phyloP scores from a whole-genome alignment of 2,329 filamentous ascomycete genomes.

The Fusarium decemcellulare region DNA sequence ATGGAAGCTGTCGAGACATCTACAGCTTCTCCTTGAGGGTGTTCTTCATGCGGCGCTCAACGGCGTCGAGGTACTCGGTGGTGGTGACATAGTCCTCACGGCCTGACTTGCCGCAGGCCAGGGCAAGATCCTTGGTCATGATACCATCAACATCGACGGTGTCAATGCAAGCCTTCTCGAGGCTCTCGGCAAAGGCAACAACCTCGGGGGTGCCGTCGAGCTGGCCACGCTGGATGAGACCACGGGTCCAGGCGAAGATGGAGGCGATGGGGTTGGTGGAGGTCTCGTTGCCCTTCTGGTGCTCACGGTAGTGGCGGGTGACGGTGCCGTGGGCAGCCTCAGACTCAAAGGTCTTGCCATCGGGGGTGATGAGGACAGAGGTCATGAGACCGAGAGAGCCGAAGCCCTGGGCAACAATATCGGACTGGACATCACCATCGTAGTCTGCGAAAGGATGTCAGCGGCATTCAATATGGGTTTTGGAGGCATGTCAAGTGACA shows the following conservation, averaged over 20 bases:
- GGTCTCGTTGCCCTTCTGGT: slow-evolving; percentile 97
- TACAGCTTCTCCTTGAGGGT: slow-evolving; percentile 85
- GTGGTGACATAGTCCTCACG: slow-evolving; percentile 92
- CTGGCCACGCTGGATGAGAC: slow-evolving; percentile 91
- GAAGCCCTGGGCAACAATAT: slow-evolving; percentile 98
- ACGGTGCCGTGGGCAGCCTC: slow-evolving; percentile 99
- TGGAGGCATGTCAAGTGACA: slow-evolving; percentile 15
- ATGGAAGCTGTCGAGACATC: slow-evolving; percentile 32
- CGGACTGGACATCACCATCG: slow-evolving; percentile 98
- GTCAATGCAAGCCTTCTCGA: slow-evolving; percentile 95
- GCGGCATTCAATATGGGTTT: neutral
- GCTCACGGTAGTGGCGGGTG: slow-evolving; percentile 97
- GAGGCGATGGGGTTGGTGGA: slow-evolving; percentile 99
- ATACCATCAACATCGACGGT: slow-evolving; percentile 94
- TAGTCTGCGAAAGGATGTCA: slow-evolving; percentile 77
- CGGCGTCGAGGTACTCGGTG: slow-evolving; percentile 90
- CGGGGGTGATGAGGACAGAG: slow-evolving; percentile 95
- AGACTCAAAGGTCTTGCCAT: slow-evolving; percentile 96
- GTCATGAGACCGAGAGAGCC: slow-evolving; percentile 99
- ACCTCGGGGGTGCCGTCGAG: slow-evolving; percentile 95
- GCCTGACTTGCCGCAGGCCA: slow-evolving; percentile 90
- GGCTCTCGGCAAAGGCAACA: slow-evolving; percentile 88
- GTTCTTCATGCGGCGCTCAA: slow-evolving; percentile 89
- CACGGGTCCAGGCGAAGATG: slow-evolving; percentile 99
- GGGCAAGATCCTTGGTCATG: slow-evolving; percentile 99